A percentile compares a stretch with the other conserved stretches of the same genome.
Evolutionary conservation across 345 rosid species (phyloP).

Genomic region (Euphorbia pulcherrima): DNA sequence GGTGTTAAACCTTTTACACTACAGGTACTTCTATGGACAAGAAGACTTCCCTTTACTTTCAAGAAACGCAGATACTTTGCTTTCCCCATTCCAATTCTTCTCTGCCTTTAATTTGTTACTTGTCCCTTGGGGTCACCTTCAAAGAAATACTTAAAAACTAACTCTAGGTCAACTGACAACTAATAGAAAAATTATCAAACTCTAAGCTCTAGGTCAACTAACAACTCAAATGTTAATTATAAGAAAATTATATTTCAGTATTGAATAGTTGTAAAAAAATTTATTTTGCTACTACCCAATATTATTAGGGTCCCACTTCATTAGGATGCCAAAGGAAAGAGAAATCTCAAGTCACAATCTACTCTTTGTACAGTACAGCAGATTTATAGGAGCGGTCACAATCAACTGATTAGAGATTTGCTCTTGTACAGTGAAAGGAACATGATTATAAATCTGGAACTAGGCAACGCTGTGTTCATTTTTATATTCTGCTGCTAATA

Average conservation of each 20-base stretch:
- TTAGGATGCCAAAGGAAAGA: conserved; percentile 1
- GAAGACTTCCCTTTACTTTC: background rate
- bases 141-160: too few relatives aligned
- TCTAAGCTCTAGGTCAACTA: too few relatives aligned
- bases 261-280: too few relatives aligned
- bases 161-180: too few relatives aligned
- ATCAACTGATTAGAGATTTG: conserved; percentile 4
- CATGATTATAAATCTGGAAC: background rate
- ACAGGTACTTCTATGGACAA: background rate
- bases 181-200: too few relatives aligned
- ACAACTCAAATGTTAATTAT: background rate
- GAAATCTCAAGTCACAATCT: conserved; percentile 18
- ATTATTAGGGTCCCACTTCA: background rate
- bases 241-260: too few relatives aligned
- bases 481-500: background rate
- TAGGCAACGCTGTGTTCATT: background rate
- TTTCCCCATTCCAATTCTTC: background rate
- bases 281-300: too few relatives aligned
- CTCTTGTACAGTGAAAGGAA: background rate
- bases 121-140: background rate
- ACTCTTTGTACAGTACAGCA: conserved; percentile 1
- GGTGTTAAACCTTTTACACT: background rate
- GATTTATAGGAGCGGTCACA: conserved; percentile 8
- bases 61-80: conserved; percentile 6
- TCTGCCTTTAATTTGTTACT: background rate